Percentiles rank a stretch among this genome's conserved stretches.
Conservation (phyloP, 2,329 filamentous ascomycete species). For the Hirsutella thompsonii region DNA sequence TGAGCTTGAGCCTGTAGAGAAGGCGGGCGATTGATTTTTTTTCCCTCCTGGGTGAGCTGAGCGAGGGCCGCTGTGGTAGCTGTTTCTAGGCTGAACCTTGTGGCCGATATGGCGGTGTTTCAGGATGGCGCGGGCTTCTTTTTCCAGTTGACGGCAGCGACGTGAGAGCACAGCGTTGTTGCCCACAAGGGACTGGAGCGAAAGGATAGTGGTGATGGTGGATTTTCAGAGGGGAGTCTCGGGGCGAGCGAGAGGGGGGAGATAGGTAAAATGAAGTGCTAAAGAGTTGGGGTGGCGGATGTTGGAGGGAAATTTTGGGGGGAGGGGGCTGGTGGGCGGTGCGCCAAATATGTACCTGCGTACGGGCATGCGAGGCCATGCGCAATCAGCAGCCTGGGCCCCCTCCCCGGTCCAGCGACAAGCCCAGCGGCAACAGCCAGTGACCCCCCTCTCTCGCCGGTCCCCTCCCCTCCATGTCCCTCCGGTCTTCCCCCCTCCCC, state of each 20-base stretch:
- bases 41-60: too few species aligned
- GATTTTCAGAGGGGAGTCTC: conserved; percentile 2
- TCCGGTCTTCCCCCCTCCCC: too few species aligned
- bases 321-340: conserved; percentile 19
- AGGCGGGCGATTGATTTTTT: too few species aligned
- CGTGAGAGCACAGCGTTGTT: background rate
- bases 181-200: conserved; percentile 1
- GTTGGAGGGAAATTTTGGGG: conserved; percentile 12
- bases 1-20: too few species aligned
- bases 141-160: conserved; percentile 3
- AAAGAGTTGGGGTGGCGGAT: conserved; percentile 12
- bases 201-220: conserved; percentile 7
- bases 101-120: conserved; percentile 1
- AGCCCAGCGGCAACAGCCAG: too few species aligned
- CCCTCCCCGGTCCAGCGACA: background rate
- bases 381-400: background rate
- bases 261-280: conserved; percentile 3
- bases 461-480: too few species aligned
- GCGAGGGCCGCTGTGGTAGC: too few species aligned
- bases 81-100: too few species aligned
- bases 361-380: background rate
- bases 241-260: conserved; percentile 1
- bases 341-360: conserved; percentile 20
- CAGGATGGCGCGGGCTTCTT: background rate
- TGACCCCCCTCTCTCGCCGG: too few species aligned